Percentiles rank a stretch among this genome's conserved stretches.
Evolutionary conservation across 2,329 filamentous ascomycete genomes (phyloP).

Genomic region (Trichocomaceae sp.): DNA sequence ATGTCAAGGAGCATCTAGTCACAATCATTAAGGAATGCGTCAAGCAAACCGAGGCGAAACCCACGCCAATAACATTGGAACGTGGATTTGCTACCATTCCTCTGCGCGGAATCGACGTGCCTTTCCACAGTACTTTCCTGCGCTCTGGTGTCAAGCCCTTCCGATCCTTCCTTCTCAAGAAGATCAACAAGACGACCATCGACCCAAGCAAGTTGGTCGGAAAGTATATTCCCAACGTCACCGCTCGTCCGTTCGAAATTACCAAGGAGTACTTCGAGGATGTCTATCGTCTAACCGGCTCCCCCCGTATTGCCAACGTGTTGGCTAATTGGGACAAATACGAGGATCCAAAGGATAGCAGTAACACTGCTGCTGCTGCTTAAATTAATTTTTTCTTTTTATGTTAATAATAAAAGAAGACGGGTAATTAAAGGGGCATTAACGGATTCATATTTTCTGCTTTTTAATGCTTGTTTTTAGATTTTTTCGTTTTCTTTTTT

Average conservation of each 20-base stretch:
- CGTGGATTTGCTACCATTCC: slow-evolving; percentile 96
- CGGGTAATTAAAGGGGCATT: not conserved
- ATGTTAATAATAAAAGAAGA: not conserved
- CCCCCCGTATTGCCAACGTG: slow-evolving; percentile 48
- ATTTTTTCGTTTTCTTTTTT: not conserved
- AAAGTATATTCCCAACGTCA: slow-evolving; percentile 99
- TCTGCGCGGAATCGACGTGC: slow-evolving; percentile 93
- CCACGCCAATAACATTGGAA: slow-evolving; percentile 78
- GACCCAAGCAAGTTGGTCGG: slow-evolving; percentile 94
- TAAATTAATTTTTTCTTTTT: not conserved
- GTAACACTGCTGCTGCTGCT: not conserved
- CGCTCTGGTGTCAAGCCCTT: slow-evolving; percentile 98
- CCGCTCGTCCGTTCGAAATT: slow-evolving; percentile 87
- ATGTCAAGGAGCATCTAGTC: slow-evolving; percentile 81
- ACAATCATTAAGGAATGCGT: slow-evolving; percentile 88
- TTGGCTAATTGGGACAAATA: slow-evolving; percentile 83
- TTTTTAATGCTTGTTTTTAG: not conserved
- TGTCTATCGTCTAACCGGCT: slow-evolving; percentile 89
- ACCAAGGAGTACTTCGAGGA: slow-evolving; percentile 99
- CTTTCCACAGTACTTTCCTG: slow-evolving; percentile 98
- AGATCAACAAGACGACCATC: slow-evolving; percentile 99
- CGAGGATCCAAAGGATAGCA: slow-evolving; percentile 29
- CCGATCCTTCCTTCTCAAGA: slow-evolving; percentile 96
- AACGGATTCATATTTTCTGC: not conserved
- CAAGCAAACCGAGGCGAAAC: slow-evolving; percentile 81